phyloP scores from a whole-genome alignment of 768 basidiomycete species.

The Lyophyllum decastes region DNA sequence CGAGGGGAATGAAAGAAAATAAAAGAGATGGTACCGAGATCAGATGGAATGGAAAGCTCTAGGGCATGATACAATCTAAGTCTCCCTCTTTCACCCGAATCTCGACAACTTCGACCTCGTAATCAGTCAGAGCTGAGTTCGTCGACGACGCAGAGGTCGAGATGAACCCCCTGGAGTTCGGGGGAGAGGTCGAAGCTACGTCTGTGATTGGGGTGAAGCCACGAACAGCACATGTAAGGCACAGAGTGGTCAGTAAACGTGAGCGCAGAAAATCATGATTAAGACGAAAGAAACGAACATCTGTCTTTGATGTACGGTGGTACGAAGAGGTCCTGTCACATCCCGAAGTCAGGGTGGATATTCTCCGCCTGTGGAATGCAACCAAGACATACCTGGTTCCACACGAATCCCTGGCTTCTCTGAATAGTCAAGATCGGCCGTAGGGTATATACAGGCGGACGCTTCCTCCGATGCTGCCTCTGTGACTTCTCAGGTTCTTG shows the following conservation, averaged over 20 bases:
- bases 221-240: constrained; percentile 9
- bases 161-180: constrained; percentile 64
- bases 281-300: constrained; percentile 56
- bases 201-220: constrained; percentile 42
- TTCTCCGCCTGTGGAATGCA: constrained; percentile 2
- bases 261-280: constrained; percentile 15
- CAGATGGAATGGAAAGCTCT: constrained; percentile 17
- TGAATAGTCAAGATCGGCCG: constrained; percentile 87
- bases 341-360: background rate
- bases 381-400: constrained; percentile 72
- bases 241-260: constrained; percentile 19
- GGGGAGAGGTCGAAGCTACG: constrained; percentile 82
- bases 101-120: constrained; percentile 86
- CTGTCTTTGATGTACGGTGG: constrained; percentile 89
- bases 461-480: constrained; percentile 54
- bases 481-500: constrained; percentile 55
- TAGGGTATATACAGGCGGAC: constrained; percentile 58
- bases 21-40: background rate
- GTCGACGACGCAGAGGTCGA: constrained; percentile 70
- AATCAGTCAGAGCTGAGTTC: constrained; percentile 68
- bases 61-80: constrained; percentile 74
- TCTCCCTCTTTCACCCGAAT: constrained; percentile 83
- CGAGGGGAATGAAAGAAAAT: background rate
- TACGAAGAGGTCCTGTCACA: constrained; percentile 73
- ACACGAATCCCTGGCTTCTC: constrained; percentile 85